These are phyloP conservation scores for Heracleum sosnowskyi DNA, from an alignment of 129 eudicot species.

Conservation along the genomic window DNA sequence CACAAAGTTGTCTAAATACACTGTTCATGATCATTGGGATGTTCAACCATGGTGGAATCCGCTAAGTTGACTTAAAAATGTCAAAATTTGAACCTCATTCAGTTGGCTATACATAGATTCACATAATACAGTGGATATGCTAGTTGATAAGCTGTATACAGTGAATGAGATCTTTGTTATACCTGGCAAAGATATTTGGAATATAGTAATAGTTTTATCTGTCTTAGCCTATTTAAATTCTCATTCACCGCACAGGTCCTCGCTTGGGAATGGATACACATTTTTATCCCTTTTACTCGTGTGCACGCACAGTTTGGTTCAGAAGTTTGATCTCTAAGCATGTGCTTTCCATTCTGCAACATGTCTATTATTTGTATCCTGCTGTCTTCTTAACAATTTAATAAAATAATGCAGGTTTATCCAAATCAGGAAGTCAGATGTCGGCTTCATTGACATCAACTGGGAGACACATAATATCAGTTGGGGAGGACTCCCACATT, in stretches of 20 bases:
- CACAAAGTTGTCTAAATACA: not conserved
- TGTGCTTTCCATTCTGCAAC: not conserved
- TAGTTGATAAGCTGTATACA: not conserved
- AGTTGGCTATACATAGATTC: not conserved
- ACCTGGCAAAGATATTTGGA: not conserved
- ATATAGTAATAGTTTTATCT: not conserved
- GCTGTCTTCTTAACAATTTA: not conserved
- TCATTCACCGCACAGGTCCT: not conserved
- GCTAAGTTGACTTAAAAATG: slow-evolving; percentile 3
- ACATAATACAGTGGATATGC: not conserved
- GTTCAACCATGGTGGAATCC: not conserved
- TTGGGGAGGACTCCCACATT: slow-evolving; percentile 63
- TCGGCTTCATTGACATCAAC: slow-evolving; percentile 63
- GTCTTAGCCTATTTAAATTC: not conserved
- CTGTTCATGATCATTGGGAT: not conserved
- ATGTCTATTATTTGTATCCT: not conserved
- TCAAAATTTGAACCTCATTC: not conserved
- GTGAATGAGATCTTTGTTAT: not conserved
- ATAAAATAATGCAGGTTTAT: slow-evolving; percentile 30
- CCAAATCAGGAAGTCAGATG: slow-evolving; percentile 63
- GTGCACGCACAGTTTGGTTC: not conserved
- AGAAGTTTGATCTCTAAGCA: not conserved
- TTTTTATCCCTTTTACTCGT: not conserved
- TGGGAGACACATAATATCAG: slow-evolving; percentile 69
- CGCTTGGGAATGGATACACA: not conserved